Base-by-base conservation (phyloP, 1,139 yeast species). In the Spencermartinsiella ligniputridi region DNA sequence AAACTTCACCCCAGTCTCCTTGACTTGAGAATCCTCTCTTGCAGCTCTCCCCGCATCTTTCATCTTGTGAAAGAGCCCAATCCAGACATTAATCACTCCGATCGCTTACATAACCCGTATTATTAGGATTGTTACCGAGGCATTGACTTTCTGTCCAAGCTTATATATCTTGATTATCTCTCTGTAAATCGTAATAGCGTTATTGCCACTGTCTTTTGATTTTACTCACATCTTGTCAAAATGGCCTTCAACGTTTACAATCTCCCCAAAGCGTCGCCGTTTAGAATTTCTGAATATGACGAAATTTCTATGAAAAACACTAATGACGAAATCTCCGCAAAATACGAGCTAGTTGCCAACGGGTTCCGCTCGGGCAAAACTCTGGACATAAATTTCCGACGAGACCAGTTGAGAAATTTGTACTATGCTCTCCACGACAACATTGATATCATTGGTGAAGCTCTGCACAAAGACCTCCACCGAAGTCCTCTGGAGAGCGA, bases 361-460 rank as follows among this genome's bases (percentile, higher is more conserved):
- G 63, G 76, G 1, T 85, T 76, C 66, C 61, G 63, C 27, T 51
- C 67, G 2, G 75, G 77, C 49, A 78, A 76, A 55, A 69, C 83
- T 4, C 75, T 72, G 45, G 72, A 81, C 27, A 53, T 86, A 37
- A 79, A 78, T 50, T 75, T 59, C 57, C 71, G 95, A 38, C 69
- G 79, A 51, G 70, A 77, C 50, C 84, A 79, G 57, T 73, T 89
- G 55, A 75, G 92, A 52, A 79, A 80, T 58, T 60, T 89, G 25
- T 86, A 80, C 65, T 82, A 73, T 58, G 83, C 79, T 2, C 46
- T 89, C 29, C 69, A 72, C 48, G 92, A 85, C 60, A 76, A 84
- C 55, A 70, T 68, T 42, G 79, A 77, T 3, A 67, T 63, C 12
- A 56, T 90, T 34, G 64, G 74, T 38, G 75, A 71, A 1, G 90